Evolutionary conservation across 2,329 filamentous ascomycete genomes (phyloP), one percentile per base, ranked within the genome.

Genomic region (Monilinia fructigena): DNA sequence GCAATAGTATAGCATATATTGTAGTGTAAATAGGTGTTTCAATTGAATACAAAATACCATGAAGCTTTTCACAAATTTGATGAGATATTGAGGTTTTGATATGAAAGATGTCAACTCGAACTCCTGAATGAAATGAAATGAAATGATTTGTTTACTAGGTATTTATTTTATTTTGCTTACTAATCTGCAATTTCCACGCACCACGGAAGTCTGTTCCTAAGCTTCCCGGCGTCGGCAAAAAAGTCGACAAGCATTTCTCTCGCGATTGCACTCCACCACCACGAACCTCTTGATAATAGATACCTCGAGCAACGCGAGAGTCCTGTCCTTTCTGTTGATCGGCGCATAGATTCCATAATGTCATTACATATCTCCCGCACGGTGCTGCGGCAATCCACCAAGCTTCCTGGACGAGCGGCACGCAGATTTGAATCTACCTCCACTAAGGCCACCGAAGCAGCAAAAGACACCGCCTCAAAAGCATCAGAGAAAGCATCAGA

Each of bases 371-470:
- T 73, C 59, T 75, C 74, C 40, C 73, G 74, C 67, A 68, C 72
- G 69, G 74, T 72, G 56, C 64, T 75, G 61, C 71, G 74, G 69
- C 73, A 74, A 67, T 71, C 73, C 28, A 70, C 70, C 67, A 74
- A 75, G 58, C 69, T 74, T 66, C 68, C 72, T 63, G 69, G 67
- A 67, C 67, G 68, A 53, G 61, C 70, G 55, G 68, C 66, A 66
- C 70, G 69, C 52, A 85, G 86, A 75, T 85, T 86, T 81, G 83
- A 89, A 80, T 88, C 85, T 72, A 85, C 83, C 70, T 77, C 83
- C 68, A 65, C 78, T 68, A 82, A 82, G 77, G 80, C 81, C 70
- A 74, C 78, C 69, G 78, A 81, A 69, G 77, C 79, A 59, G 78
- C 79, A 64, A 79, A 80, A 74, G 78, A 80, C 53, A 74, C 79